Evolutionary conservation across 1,284 basidiomycete species (phyloP), one percentile per base, ranked within the genome.

Genomic region (Ustilago loliicola): DNA sequence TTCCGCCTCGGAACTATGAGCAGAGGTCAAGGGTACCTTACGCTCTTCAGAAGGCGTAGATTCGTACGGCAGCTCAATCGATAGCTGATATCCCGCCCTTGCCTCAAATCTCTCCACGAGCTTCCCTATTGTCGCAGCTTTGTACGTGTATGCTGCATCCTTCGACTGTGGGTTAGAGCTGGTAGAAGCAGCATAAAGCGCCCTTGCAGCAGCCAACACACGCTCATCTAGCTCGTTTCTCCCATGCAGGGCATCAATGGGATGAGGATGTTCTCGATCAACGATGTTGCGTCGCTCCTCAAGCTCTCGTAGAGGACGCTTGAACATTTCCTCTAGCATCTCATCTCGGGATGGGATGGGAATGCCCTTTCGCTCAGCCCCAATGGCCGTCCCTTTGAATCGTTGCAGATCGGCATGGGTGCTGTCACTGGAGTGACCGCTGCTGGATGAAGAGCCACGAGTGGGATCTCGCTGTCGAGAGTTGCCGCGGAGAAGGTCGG

Each of bases 1-100:
- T 29, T 83, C 79, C 9, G 61, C 72, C 9, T 77, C 75, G n/a
- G 75, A 71, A 52, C 74, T 81, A 10, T 57, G 36, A 1, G 83
- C 82, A 5, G 61, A 79, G 0, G 81, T 83, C 15, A 83, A 52
- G 0, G 57, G 74, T 10, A 85, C 84, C 19, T 65, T 67, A 34
- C 85, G 73, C 7, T 73, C 69, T 0, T 36, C 21, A 3, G 66
- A 53, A 7, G 85, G 85, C 5, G 66, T 79, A 1, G 79, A 64
- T 42, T 86, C 85, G 72, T 85, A 85, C 0, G 82, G 82, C 1
- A 86, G 69, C 67, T 83, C 80, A 48, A 85, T 79, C 6, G 80
- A 77, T 0, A 85, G 68, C 57, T 83, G 78, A 13, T 66, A 67
- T 9, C 71, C 72, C 1, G 81, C 62, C 10, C 77, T 72, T 38